phyloP scores from a whole-genome alignment of 2,329 filamentous ascomycete genomes.

The Blastomyces emzantsi region DNA sequence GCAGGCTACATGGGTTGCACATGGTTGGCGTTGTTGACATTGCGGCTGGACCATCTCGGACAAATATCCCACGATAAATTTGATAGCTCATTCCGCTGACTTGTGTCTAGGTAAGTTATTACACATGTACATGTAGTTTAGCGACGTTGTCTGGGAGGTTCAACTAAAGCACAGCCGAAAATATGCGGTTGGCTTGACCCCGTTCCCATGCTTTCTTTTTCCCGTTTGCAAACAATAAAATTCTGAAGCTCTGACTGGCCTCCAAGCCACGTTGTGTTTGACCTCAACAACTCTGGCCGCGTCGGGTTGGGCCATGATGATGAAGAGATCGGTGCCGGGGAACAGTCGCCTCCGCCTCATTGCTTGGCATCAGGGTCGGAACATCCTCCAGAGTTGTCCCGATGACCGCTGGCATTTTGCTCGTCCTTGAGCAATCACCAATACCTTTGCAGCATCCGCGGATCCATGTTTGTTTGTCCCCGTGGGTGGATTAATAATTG shows the following conservation, averaged over 20 bases:
- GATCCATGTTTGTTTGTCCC: background rate
- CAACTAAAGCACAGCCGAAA: background rate
- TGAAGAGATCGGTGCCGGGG: slow-evolving; percentile 4
- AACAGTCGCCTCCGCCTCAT: slow-evolving; percentile 3
- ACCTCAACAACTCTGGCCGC: background rate
- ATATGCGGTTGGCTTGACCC: background rate
- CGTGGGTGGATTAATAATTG: background rate
- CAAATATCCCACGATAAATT: background rate
- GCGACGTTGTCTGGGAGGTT: background rate
- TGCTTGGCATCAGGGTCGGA: slow-evolving; percentile 7
- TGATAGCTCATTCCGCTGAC: background rate
- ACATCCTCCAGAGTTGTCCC: background rate
- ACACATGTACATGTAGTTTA: too few relatives aligned
- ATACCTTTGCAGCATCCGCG: background rate
- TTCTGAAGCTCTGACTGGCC: background rate
- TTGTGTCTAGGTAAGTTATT: background rate
- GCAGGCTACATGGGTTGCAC: background rate
- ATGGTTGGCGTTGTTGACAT: background rate
- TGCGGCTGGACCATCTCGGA: background rate
- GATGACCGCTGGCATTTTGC: background rate
- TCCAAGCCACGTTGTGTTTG: slow-evolving; percentile 4
- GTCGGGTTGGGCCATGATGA: background rate
- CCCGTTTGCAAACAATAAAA: background rate
- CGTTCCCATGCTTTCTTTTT: background rate
- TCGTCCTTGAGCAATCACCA: background rate